phyloP scores from a whole-genome alignment of 805 yeast genomes.

The Diddensiella transvaalensis region DNA sequence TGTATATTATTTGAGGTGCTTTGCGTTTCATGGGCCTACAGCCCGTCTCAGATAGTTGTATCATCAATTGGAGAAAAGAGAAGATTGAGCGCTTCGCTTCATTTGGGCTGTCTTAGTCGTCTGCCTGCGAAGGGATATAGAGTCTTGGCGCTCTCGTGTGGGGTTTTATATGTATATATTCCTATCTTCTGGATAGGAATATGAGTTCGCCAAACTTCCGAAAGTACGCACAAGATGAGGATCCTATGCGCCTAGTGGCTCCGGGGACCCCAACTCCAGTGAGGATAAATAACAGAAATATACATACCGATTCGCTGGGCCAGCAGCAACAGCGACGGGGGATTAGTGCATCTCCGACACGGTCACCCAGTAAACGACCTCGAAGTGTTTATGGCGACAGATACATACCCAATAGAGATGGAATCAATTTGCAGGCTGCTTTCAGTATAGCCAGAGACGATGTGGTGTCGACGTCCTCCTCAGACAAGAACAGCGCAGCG shows the following conservation, averaged over 20 bases:
- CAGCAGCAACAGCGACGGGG: not conserved
- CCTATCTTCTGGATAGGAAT: no score
- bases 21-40: no score
- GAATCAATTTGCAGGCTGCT: slow-evolving; percentile 85
- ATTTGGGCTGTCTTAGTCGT: no score
- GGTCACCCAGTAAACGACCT: slow-evolving; percentile 17
- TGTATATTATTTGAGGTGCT: no score
- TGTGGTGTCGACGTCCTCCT: slow-evolving; percentile 24
- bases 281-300: slow-evolving; percentile 13
- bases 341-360: slow-evolving; percentile 4
- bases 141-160: no score
- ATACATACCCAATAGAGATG: slow-evolving; percentile 82
- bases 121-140: no score
- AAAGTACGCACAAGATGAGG: slow-evolving; percentile 1
- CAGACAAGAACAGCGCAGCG: no score
- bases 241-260: not conserved
- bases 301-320: slow-evolving; percentile 1
- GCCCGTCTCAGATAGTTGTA: no score
- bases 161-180: no score
- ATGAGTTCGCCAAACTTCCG: not conserved
- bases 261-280: slow-evolving; percentile 26
- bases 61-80: no score
- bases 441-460: slow-evolving; percentile 52
- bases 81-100: no score
- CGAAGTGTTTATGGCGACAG: slow-evolving; percentile 70